Percentiles rank a stretch among this genome's conserved stretches.
Conservation (phyloP, 2,329 filamentous ascomycete genomes). For the Epichloe sp. region DNA sequence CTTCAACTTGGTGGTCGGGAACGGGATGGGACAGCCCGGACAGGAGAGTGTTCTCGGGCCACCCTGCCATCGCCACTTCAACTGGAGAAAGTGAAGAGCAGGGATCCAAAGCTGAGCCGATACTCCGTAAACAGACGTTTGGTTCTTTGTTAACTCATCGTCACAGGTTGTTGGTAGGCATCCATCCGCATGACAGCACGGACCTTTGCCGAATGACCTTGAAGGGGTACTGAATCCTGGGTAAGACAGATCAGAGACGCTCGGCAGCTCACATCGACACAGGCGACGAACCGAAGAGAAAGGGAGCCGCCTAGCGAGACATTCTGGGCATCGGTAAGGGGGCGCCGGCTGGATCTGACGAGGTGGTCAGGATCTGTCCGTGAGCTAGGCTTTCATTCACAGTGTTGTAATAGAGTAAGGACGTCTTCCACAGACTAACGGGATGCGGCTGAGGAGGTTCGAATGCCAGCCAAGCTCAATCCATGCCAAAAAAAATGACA, state of each 20-base stretch:
- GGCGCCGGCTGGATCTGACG: not conserved
- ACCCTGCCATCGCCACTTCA: not conserved
- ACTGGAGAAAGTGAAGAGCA: not conserved
- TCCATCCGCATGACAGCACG: not conserved
- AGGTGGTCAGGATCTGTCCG: not conserved
- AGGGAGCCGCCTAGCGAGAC: slow-evolving; percentile 3
- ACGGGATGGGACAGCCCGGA: not conserved
- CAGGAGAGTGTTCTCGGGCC: not conserved
- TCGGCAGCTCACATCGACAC: not conserved
- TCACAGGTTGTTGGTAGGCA: not conserved
- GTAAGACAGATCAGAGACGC: slow-evolving; percentile 3
- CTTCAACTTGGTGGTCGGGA: not conserved
- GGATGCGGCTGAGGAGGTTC: not conserved
- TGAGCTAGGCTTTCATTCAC: too few species aligned
- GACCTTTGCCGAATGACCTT: not conserved
- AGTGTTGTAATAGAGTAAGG: not conserved
- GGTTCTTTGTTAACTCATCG: too few species aligned
- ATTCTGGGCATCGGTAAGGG: not conserved
- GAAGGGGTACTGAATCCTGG: not conserved
- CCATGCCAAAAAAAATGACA: not conserved
- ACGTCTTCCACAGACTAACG: not conserved
- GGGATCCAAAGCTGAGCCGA: not conserved
- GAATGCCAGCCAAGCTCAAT: not conserved
- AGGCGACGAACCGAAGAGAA: not conserved
- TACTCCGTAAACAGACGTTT: too few species aligned